Percentiles rank a stretch among this genome's conserved stretches.
Conservation (phyloP, 805 yeast species). For the Metschnikowia kunwiensis region DNA sequence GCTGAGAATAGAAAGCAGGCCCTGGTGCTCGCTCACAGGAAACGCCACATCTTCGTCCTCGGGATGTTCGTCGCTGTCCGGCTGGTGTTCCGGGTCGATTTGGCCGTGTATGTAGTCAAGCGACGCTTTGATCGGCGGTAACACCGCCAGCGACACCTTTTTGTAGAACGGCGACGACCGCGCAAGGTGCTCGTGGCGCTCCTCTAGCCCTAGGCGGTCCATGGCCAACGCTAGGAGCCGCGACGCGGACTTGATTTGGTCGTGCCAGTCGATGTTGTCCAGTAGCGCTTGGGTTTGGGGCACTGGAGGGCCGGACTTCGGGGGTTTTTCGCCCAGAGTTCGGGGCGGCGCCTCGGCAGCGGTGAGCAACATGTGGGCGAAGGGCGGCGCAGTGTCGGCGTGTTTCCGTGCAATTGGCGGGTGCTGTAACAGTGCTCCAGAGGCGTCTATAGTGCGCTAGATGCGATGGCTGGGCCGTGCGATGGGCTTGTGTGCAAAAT, state of each 20-base stretch:
- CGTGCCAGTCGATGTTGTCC: conserved; percentile 7
- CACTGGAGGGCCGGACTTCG: too few species aligned
- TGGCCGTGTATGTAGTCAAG: conserved; percentile 10
- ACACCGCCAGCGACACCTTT: conserved; percentile 16
- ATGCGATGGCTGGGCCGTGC: too few species aligned
- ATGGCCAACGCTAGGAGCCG: conserved; percentile 7
- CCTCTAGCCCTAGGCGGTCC: conserved; percentile 18
- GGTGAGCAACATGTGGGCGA: too few species aligned
- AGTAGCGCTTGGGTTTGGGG: too few species aligned
- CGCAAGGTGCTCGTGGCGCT: conserved; percentile 13
- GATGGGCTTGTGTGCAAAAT: too few species aligned
- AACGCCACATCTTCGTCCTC: conserved; percentile 32
- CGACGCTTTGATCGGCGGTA: conserved; percentile 17
- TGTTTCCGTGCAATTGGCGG: too few species aligned
- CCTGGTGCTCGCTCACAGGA: conserved; percentile 22
- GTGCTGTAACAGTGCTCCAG: too few species aligned
- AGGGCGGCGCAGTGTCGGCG: too few species aligned
- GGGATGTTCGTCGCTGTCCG: background rate
- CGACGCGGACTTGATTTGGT: conserved; percentile 8
- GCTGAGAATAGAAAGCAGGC: conserved; percentile 27
- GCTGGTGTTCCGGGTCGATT: conserved; percentile 1
- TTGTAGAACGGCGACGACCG: conserved; percentile 14
- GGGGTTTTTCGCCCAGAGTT: too few species aligned
- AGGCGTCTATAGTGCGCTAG: too few species aligned
- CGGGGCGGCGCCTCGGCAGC: too few species aligned